These are phyloP conservation scores for Mollisiaceae sp. DNA, from an alignment of 2,329 filamentous ascomycete species.

Conservation along the genomic window DNA sequence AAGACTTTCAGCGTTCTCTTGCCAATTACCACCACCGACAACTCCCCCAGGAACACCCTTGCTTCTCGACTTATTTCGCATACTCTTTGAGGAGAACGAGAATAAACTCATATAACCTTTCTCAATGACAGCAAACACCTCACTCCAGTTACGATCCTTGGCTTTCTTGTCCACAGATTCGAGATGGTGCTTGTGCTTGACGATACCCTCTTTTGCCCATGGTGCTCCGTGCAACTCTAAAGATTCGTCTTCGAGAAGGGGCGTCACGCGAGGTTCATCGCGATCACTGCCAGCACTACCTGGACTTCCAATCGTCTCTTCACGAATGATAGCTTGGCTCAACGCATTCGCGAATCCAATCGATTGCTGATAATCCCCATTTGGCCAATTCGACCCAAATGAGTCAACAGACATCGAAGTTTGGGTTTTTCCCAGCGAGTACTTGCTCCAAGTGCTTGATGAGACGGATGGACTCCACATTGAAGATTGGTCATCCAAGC, in stretches of 20 bases:
- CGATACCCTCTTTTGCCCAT: constrained; percentile 95
- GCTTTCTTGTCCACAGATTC: constrained; percentile 90
- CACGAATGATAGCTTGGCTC: constrained; percentile 94
- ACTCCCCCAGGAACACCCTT: constrained; percentile 58
- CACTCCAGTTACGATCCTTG: constrained; percentile 92
- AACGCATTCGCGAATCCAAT: constrained; percentile 97
- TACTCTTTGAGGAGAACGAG: constrained; percentile 84
- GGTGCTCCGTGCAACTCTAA: constrained; percentile 92
- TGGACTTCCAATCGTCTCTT: constrained; percentile 68
- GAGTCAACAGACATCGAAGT: constrained; percentile 94
- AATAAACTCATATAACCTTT: constrained; percentile 94
- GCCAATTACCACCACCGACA: constrained; percentile 97
- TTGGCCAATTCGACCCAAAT: constrained; percentile 75
- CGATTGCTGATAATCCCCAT: constrained; percentile 88
- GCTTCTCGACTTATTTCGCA: constrained; percentile 68
- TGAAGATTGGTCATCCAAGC: constrained; percentile 87
- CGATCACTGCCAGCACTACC: constrained; percentile 44
- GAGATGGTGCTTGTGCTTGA: constrained; percentile 95
- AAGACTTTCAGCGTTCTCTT: constrained; percentile 90
- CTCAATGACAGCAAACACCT: constrained; percentile 95
- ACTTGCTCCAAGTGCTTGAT: constrained; percentile 95
- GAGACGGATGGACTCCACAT: constrained; percentile 82
- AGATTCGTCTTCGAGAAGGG: constrained; percentile 88
- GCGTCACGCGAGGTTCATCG: constrained; percentile 52
- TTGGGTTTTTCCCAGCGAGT: constrained; percentile 88